Evolutionary conservation across 352 stramenopile species (phyloP), one percentile per base, ranked within the genome.

Genomic region (Globisporangium solare): DNA sequence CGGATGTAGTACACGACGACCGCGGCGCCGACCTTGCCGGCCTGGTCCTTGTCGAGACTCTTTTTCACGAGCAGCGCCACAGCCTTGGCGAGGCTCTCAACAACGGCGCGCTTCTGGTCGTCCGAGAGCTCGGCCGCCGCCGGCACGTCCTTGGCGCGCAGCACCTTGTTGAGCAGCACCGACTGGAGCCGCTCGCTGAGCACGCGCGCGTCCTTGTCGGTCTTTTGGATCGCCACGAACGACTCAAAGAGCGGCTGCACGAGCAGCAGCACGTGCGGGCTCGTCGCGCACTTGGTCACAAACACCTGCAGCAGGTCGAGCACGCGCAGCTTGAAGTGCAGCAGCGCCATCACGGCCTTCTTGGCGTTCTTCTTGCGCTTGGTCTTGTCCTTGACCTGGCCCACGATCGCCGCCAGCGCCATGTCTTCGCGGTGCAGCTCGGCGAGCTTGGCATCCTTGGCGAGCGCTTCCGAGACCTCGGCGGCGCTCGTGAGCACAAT

Each of bases 261-360:
- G 43, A 93, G 64, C 10, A 63, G 58, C 49, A 90, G 54, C 45
- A 83, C 66, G 24, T 76, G 60, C 10, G 56, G 48, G 35, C 59
- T 68, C 47, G 70, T 62, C 0, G 60, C 53, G 31, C 58, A 62
- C 46, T 76, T 66, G 12, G 67, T 67, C 21, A 77, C 78, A 57
- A 88, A 90, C 58, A 91, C 64, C 52, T 88, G 67, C 40, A 95
- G 68, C 64, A 95, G 56, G 51, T 95, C 83, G 20, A 95, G 53
- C 32, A 93, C 83, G 37, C 85, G 85, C 51, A 95, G 61, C 61
- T 95, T 84, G 68, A 95, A 95, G 71, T 95, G 85, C 53, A 92
- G 71, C 31, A 81, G 73, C 54, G 88, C 77, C 48, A 88, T 70
- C 17, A 73, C 71, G 51, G 79, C 65, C 17, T 69, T 71, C 69